A percentile compares a stretch with the other conserved stretches of the same genome.
These are phyloP conservation scores for Kluyveromyces aestuarii DNA, from an alignment of 805 yeast genomes.

Conservation along the genomic window DNA sequence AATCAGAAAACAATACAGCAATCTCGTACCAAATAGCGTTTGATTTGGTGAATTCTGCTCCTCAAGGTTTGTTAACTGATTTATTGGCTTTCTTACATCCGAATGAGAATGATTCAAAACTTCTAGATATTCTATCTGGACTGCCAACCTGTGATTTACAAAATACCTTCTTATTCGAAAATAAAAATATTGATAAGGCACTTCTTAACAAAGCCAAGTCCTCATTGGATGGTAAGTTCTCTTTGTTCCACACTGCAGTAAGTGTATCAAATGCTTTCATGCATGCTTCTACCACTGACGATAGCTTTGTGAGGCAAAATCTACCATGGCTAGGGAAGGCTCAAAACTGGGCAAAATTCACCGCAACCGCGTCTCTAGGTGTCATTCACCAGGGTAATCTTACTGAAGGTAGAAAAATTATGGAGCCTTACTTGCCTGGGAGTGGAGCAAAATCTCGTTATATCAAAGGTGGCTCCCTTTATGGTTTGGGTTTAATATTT, in stretches of 20 bases:
- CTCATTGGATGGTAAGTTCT: slow-evolving; percentile 80
- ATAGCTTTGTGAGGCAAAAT: slow-evolving; percentile 81
- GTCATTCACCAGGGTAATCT: slow-evolving; percentile 94
- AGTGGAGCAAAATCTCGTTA: slow-evolving; percentile 59
- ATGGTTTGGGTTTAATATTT: slow-evolving; percentile 85
- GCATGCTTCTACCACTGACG: slow-evolving; percentile 95
- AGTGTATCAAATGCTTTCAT: slow-evolving; percentile 90
- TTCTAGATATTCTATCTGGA: slow-evolving; percentile 73
- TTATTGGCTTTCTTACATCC: slow-evolving; percentile 36
- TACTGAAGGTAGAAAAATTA: slow-evolving; percentile 77
- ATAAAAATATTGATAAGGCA: slow-evolving; percentile 78
- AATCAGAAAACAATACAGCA: slow-evolving; percentile 35
- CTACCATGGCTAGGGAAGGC: slow-evolving; percentile 96
- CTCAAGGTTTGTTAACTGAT: slow-evolving; percentile 73
- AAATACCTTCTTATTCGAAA: slow-evolving; percentile 76
- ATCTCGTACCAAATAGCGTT: slow-evolving; percentile 91
- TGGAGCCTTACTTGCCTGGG: slow-evolving; percentile 89
- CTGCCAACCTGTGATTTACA: slow-evolving; percentile 90
- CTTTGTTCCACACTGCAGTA: slow-evolving; percentile 92
- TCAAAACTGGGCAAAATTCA: slow-evolving; percentile 96
- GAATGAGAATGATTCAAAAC: slow-evolving; percentile 30
- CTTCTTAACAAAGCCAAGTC: slow-evolving; percentile 76
- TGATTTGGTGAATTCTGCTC: slow-evolving; percentile 83
- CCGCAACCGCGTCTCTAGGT: slow-evolving; percentile 96
- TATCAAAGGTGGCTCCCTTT: slow-evolving; percentile 92